Evolutionary conservation across 2,329 filamentous ascomycete species (phyloP).

Genomic region (Clonostachys rhizophaga): DNA sequence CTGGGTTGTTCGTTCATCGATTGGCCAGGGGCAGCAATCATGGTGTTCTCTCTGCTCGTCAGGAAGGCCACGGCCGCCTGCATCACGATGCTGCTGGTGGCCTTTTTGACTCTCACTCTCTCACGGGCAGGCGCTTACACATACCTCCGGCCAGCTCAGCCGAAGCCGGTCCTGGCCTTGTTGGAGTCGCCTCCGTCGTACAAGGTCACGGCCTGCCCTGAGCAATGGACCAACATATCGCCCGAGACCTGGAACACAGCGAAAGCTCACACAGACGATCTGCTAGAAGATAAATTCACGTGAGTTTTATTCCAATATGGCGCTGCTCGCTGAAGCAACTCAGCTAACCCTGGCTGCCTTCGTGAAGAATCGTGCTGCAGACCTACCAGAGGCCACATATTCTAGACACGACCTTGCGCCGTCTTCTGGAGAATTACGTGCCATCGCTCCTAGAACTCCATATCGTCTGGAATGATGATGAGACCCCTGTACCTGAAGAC

Average conservation of each 20-base stretch:
- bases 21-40: no score
- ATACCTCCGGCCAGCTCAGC: no score
- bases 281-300: conserved; percentile 6
- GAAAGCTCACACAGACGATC: neutral
- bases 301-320: neutral
- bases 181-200: no score
- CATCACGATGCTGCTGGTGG: no score
- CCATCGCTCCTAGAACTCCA: conserved; percentile 30
- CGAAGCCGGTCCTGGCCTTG: no score
- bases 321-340: neutral
- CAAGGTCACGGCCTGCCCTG: no score
- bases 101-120: no score
- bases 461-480: conserved; percentile 29
- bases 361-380: conserved; percentile 25
- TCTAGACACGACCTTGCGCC: conserved; percentile 19
- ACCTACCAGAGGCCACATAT: conserved; percentile 28
- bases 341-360: neutral
- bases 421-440: conserved; percentile 18
- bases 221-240: no score
- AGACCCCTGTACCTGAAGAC: conserved; percentile 16
- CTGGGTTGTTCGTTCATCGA: no score
- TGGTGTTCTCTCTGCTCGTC: no score
- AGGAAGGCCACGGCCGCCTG: no score
- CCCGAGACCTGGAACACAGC: neutral
- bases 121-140: no score